phyloP scores from a whole-genome alignment of 1,284 basidiomycete species.

The Caloboletus firmus region DNA sequence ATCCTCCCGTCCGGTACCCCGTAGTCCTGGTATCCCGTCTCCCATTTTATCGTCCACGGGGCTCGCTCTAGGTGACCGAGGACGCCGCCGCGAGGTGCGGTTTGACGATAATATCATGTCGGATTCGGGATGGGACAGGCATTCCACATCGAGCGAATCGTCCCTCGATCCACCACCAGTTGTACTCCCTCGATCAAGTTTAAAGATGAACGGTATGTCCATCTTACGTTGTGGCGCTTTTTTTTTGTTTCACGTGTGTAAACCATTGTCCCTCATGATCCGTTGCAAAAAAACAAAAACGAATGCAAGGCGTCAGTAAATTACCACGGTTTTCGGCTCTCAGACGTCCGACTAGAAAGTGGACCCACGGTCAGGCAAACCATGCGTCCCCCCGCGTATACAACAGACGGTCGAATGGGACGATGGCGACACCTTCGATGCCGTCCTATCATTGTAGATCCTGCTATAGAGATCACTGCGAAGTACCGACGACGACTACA shows the following conservation, averaged over 20 bases:
- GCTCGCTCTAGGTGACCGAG: slow-evolving; percentile 28
- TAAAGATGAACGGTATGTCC: slow-evolving; percentile 23
- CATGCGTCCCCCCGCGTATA: background rate
- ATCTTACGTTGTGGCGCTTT: background rate
- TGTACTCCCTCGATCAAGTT: slow-evolving; percentile 14
- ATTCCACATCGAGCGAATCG: slow-evolving; percentile 35
- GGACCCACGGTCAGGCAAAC: slow-evolving; percentile 15
- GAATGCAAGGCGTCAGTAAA: slow-evolving; percentile 33
- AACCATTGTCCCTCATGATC: background rate
- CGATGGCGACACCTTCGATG: background rate
- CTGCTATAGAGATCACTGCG: slow-evolving; percentile 33
- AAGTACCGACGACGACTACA: slow-evolving; percentile 39
- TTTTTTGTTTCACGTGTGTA: background rate
- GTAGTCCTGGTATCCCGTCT: slow-evolving; percentile 28
- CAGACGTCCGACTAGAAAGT: slow-evolving; percentile 23
- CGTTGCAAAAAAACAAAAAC: too few relatives aligned
- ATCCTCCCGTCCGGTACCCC: slow-evolving; percentile 8
- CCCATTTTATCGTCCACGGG: slow-evolving; percentile 34
- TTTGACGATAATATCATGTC: slow-evolving; percentile 37
- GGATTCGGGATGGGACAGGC: slow-evolving; percentile 35
- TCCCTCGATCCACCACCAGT: slow-evolving; percentile 29
- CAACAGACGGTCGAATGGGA: slow-evolving; percentile 13
- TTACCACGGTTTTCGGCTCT: slow-evolving; percentile 35
- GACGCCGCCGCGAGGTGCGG: slow-evolving; percentile 36
- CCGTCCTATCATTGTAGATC: slow-evolving; percentile 35